Base-by-base conservation (phyloP, 257 asterid species). In the Nicotiana noctiflora region DNA sequence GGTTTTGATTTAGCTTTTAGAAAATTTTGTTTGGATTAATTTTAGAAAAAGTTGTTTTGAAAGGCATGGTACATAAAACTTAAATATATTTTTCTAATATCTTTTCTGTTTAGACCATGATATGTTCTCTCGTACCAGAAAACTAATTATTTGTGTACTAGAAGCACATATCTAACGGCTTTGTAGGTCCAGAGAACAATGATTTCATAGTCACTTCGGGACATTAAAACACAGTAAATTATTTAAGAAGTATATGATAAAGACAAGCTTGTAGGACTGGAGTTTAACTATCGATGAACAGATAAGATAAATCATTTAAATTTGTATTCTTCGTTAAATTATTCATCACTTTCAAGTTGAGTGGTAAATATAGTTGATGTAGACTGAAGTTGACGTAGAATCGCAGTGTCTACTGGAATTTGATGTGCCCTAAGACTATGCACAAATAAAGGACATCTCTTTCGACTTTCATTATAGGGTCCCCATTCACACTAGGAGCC, bases 201-300 rank as follows among this genome's bases (percentile, higher is more conserved):
- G 34, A 68, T 19, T 27, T 78, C 40, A 63, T 77, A 25, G 79
- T 82, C 85, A 82, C 44, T 14, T 65, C 79, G 67, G 13, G 56
- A 51, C 14, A 14, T 0, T 51, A 51, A 14, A 51, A 51, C 56
- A 51, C 6, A 51, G 18, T 51, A 51, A 40, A 40, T 5, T 32
- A 37, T 37, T 37, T 37, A 37, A 37, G 46, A 37, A 40, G 49
- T 40, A 40, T 40, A 40, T 40, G 49, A 40, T 40, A 40, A 8
- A 40, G 49, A 37, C 46, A 37, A 37, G 46, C 9, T 7, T 37
- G 46, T 37, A 37, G 46, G 46, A 37, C 46, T 37, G 46, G 11
- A 40, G 46, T 40, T 40, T 40, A 40, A 40, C 49, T 40, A 40
- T 40, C 49, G 11, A 40, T 40, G 49, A 40, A 40, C 49, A 40